Evolutionary conservation across 108 stramenopile species (phyloP), one percentile per base, ranked within the genome.

Genomic region (Cyclotella kingstonii): DNA sequence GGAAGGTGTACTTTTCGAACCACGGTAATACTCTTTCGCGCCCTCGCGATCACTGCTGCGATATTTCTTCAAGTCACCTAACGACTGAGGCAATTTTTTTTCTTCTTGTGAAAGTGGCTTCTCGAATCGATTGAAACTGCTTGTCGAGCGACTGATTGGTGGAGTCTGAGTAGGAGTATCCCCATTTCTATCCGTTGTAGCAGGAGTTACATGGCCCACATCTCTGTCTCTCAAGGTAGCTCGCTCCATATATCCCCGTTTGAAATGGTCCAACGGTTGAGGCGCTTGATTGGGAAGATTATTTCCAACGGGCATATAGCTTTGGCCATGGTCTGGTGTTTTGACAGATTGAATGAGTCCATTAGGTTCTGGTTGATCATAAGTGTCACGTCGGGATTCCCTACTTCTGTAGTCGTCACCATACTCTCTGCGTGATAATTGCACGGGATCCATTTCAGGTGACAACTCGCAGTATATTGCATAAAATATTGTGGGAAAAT

Each of bases 241-340:
- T 21, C 90, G 74, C 68, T 92, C 90, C 8, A 46, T 72, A 53
- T 89, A 85, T 1, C 90, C 90, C 22, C 90, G 78, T 63, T 87
- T 86, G 82, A 85, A 92, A 48, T 89, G 87, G 70, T 92, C 90
- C 19, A 87, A 39, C 21, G 81, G 60, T 40, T 82, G 75, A n/a
- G 90, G 87, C 25, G 87, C 86, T 7, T 56, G 33, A 40, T 81
- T 60, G 18, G 43, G 43, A 19, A 68, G 63, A 22, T 55, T 42
- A 40, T 46, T 25, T 30, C 22, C 35, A 21, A 47, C 41, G 11
- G 81, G 79, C 53, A 81, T 73, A 74, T 79, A 83, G 18, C 66
- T 62, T 40, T 76, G 52, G 9, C 85, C 82, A 40, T 81, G 70
- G 64, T 86, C 86, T 26, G 83, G 78, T 26, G 17, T 55, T 11